Conservation (phyloP, 768 basidiomycete genomes). For the Dioszegia aurantiaca region DNA sequence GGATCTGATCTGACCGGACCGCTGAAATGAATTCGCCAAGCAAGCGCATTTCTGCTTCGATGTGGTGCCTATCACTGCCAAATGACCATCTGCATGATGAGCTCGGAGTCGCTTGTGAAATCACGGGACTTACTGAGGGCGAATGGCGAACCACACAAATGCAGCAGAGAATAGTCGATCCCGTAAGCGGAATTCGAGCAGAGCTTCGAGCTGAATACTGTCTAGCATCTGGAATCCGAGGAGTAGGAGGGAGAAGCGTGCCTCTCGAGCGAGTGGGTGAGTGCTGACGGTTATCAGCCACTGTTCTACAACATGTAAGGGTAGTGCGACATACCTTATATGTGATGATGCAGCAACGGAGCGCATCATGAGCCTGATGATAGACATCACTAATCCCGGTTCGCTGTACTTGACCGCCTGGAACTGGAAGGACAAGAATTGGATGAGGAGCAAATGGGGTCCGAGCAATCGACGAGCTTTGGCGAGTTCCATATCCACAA, state of each 20-base stretch:
- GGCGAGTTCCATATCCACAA: slow-evolving; percentile 68
- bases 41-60: slow-evolving; percentile 82
- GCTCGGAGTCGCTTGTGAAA: too few species aligned
- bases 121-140: slow-evolving; percentile 86
- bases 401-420: slow-evolving; percentile 89
- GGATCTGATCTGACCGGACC: slow-evolving; percentile 69
- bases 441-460: slow-evolving; percentile 78
- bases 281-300: slow-evolving; percentile 60
- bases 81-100: slow-evolving; percentile 74
- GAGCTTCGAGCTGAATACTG: slow-evolving; percentile 78
- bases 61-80: slow-evolving; percentile 87
- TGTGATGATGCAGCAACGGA: slow-evolving; percentile 66
- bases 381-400: slow-evolving; percentile 76
- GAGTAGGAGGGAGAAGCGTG: slow-evolving; percentile 80
- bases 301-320: not conserved
- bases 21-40: slow-evolving; percentile 77
- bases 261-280: slow-evolving; percentile 85
- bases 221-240: slow-evolving; percentile 91
- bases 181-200: slow-evolving; percentile 72
- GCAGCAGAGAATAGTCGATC: slow-evolving; percentile 74
- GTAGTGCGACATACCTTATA: slow-evolving; percentile 64
- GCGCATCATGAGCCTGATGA: slow-evolving; percentile 79
- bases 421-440: slow-evolving; percentile 84
- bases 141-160: slow-evolving; percentile 86
- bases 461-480: slow-evolving; percentile 72